Evolutionary conservation across 2,329 filamentous ascomycete genomes (phyloP), one percentile per base, ranked within the genome.

Genomic region (Calonectria pauciramosa): DNA sequence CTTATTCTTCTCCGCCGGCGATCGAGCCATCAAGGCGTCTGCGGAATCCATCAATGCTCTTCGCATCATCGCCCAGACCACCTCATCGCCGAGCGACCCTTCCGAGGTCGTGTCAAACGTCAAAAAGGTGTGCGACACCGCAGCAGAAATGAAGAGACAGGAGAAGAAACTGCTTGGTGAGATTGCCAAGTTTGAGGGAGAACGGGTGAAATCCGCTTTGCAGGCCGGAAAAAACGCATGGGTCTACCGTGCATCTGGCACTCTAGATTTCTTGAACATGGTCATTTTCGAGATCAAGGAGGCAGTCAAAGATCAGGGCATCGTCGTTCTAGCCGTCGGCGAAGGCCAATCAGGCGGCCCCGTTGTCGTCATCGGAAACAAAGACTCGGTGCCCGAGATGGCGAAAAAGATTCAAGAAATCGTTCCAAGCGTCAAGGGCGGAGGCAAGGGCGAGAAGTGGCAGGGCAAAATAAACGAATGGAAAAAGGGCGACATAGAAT

Each of bases 381-480:
- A 80, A 6, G 60, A 76, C 0, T 72, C 74, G 0, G 80, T 83
- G 70, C 79, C 11, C 80, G 70, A 70, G 0, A 56, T 73, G 1
- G 41, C 82, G 1, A 73, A 73, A 16, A 79, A 79, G 44, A 36
- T 73, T 23, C 71, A 73, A 38, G 71, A 60, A 26, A 26, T 73
- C 20, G 63, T 70, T 28, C 51, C 51, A 4, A 59, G 49, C 2
- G 75, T 84, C 30, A 84, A 82, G 51, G 82, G 82, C 0, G 82
- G 82, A 0, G 82, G 82, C 6, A 77, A 76, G 1, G 79, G 80
- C 0, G 81, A 80, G 1, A 84, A 81, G 63, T 84, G 82, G 82
- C 82, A 84, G 28, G 82, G 82, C 1, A 84, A 84, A 36, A 82
- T 84, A 0, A 59, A 70, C 2, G 76, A 78, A 5, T 84, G 82